Conservation (phyloP, 306 rosid genomes). For the Mimosa pudica region DNA sequence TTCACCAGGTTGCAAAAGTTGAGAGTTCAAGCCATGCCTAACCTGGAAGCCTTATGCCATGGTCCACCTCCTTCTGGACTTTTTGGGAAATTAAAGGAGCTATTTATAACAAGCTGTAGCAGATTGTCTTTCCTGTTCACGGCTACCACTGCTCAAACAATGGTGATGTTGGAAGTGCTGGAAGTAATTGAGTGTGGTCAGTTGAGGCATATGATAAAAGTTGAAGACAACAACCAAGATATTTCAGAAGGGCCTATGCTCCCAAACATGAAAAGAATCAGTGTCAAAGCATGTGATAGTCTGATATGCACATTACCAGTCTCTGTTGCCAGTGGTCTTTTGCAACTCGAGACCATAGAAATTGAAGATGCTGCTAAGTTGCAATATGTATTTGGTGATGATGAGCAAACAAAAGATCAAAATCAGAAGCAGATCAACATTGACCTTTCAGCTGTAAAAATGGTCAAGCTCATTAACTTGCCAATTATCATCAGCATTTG, state of each 20-base stretch:
- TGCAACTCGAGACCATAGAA: background rate
- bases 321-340: background rate
- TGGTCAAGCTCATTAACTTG: background rate
- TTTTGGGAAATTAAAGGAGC: constrained; percentile 4
- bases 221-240: background rate
- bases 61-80: constrained; percentile 6
- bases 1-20: background rate
- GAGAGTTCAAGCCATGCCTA: background rate
- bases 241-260: background rate
- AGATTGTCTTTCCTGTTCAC: background rate
- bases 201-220: background rate
- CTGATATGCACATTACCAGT: background rate
- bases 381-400: background rate
- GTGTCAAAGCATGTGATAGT: background rate
- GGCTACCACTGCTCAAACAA: background rate
- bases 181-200: background rate
- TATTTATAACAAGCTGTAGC: background rate
- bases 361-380: background rate
- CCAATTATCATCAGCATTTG: background rate
- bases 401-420: background rate
- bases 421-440: background rate
- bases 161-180: background rate
- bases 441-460: background rate
- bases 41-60: background rate
- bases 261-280: background rate